Evolutionary conservation across 495 filamentous ascomycete genomes (phyloP).

Genomic region (Neurospora africana): DNA sequence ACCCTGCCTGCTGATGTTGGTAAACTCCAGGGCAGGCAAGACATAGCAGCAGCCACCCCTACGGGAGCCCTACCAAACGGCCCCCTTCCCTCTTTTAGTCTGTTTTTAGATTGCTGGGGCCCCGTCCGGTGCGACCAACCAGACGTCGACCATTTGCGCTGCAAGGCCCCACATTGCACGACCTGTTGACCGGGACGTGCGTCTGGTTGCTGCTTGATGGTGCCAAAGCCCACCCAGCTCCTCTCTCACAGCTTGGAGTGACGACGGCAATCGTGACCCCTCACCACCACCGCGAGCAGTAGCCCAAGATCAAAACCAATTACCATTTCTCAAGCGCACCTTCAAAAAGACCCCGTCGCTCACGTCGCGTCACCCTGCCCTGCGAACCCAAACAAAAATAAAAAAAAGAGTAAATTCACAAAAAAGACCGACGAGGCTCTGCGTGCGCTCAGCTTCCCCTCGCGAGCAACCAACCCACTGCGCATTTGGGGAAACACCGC

Average conservation of each 20-base stretch:
- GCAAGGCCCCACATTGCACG: slow-evolving; percentile 2
- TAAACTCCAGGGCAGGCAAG: not conserved
- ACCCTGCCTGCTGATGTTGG: not conserved
- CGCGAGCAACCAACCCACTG: not conserved
- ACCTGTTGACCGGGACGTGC: slow-evolving; percentile 1
- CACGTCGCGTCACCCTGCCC: slow-evolving; percentile 2
- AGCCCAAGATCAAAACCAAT: not conserved
- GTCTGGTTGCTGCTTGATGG: not conserved
- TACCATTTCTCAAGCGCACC: not conserved
- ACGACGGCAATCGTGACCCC: slow-evolving; percentile 14
- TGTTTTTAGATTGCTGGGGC: slow-evolving; percentile 18
- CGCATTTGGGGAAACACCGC: not conserved
- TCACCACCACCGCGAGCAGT: slow-evolving; percentile 7
- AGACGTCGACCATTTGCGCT: slow-evolving; percentile 11
- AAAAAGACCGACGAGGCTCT: not conserved
- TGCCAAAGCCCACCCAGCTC: slow-evolving; percentile 4
- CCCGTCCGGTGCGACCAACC: slow-evolving; percentile 15
- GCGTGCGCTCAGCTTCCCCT: not conserved
- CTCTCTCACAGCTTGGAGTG: not conserved
- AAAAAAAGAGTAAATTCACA: not conserved
- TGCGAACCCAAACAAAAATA: not conserved
- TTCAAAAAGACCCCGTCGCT: slow-evolving; percentile 2
- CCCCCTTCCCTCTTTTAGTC: slow-evolving; percentile 9
- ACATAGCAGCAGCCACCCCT: not conserved
- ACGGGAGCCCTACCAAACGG: not conserved